These are phyloP conservation scores for Polyporus arcularius DNA, from an alignment of 768 basidiomycete genomes.

Conservation along the genomic window DNA sequence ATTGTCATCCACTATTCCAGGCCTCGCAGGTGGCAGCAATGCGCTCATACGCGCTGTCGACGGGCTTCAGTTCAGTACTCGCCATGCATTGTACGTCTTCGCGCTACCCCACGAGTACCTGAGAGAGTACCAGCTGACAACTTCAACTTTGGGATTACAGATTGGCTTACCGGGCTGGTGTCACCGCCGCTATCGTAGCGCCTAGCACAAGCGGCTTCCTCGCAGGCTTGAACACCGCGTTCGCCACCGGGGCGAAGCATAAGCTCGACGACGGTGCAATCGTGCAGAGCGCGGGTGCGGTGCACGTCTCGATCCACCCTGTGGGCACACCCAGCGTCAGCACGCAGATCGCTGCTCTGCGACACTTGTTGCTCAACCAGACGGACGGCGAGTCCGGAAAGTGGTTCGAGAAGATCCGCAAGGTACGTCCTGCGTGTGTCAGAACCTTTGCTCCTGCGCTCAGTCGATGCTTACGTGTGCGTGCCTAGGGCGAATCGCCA, in stretches of 20 bases:
- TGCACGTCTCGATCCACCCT: constrained; percentile 65
- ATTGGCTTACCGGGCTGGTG: constrained; percentile 73
- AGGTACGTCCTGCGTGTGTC: constrained; percentile 35
- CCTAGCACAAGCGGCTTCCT: constrained; percentile 60
- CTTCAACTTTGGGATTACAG: constrained; percentile 35
- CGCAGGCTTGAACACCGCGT: constrained; percentile 61
- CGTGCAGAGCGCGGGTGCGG: constrained; percentile 60
- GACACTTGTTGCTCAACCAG: constrained; percentile 49
- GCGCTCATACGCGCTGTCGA: constrained; percentile 62
- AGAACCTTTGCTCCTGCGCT: too few species aligned
- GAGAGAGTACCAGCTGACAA: too few species aligned
- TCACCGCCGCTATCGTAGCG: constrained; percentile 66
- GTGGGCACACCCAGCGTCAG: constrained; percentile 52
- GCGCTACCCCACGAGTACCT: too few species aligned
- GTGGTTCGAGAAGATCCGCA: constrained; percentile 44
- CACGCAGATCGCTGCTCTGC: constrained; percentile 65
- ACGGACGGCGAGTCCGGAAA: constrained; percentile 41
- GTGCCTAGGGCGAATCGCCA: constrained; percentile 50
- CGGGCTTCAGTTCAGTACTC: constrained; percentile 53
- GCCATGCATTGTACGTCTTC: too few species aligned
- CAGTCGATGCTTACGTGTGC: background rate
- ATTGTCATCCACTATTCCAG: constrained; percentile 34
- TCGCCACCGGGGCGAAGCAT: constrained; percentile 59
- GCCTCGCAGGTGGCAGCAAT: constrained; percentile 35
- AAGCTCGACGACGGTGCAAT: constrained; percentile 64